phyloP scores from a whole-genome alignment of 1,284 basidiomycete species.

The Neolentinus lepideus region DNA sequence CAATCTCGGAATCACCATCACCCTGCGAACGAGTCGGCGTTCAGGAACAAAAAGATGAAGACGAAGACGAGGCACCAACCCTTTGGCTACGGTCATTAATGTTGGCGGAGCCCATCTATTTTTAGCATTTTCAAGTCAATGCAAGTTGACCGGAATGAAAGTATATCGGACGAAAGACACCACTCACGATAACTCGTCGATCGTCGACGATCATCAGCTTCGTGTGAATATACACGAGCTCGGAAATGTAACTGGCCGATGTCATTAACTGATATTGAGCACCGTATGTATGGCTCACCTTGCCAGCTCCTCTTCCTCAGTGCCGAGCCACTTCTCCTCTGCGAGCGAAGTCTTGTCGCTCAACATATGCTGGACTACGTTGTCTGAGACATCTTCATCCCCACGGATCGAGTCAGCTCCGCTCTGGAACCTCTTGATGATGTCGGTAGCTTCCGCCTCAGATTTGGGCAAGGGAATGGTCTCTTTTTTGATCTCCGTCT shows the following conservation, averaged over 20 bases:
- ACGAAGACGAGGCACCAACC: conserved; percentile 24
- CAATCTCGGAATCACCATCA: conserved; percentile 91
- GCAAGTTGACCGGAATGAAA: background rate
- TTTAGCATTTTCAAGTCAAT: conserved; percentile 3
- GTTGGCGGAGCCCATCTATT: conserved; percentile 82
- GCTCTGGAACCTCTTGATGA: conserved; percentile 61
- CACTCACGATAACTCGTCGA: conserved; percentile 71
- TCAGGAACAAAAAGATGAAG: conserved; percentile 1
- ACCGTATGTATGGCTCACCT: conserved; percentile 34
- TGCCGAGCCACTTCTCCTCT: conserved; percentile 80
- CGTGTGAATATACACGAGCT: conserved; percentile 76
- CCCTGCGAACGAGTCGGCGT: conserved; percentile 39
- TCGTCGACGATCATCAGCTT: conserved; percentile 95
- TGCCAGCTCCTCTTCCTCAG: conserved; percentile 73
- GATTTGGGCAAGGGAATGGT: conserved; percentile 60
- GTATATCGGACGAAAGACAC: background rate
- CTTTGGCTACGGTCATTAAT: conserved; percentile 83
- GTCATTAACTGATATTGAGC: background rate
- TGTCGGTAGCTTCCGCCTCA: conserved; percentile 54
- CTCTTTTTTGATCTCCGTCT: conserved; percentile 48
- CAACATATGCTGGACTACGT: conserved; percentile 75
- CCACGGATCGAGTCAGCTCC: conserved; percentile 47
- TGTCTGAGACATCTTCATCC: conserved; percentile 60
- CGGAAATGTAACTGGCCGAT: conserved; percentile 66
- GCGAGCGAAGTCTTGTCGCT: conserved; percentile 48